Base-by-base conservation (phyloP, 2,329 filamentous ascomycete genomes). In the Beauveria asiatica region DNA sequence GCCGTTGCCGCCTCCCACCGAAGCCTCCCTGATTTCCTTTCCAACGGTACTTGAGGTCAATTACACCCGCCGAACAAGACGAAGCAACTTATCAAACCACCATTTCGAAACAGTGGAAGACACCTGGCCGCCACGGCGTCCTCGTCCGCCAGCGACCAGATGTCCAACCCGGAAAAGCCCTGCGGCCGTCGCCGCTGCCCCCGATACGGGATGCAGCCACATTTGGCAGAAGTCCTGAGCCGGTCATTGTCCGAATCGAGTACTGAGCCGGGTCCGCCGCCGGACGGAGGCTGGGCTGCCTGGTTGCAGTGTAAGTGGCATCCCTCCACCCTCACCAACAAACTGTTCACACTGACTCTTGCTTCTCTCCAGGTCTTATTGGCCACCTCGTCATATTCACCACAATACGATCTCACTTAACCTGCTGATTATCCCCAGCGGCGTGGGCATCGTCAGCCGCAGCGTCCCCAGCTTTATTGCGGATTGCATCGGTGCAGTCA, bases 391-490 rank as follows among this genome's bases (percentile, higher is more conserved):
- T 78, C 19, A 72, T 81, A 49, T 77, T 78, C 72, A 79, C 79
- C 63, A 81, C 79, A 2, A 30, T 30, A 30, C 8, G 8, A 21
- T 30, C 17, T 37, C 44, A 2, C 78, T 88, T 54, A 80, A 86
- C 65, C 70, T 89, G 8, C 73, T 90, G 13, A 76, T 89, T 27
- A 74, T 89, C 3, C 75, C 88, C 67, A 90, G 89, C 70, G 84
- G 81, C 21, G 76, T 84, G 11, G 84, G 86, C 1, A 60, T 83
- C 16, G 61, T 82, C 2, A 84, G 84, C 10, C 81, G 86, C 0
- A 61, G 87, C 11, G 64, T 83, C 0, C 84, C 84, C 0, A 84
- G 80, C 67, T 74, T 78, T 63, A 64, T 86, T 1, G 84, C 85
- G 3, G 85, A 89, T 72, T 69, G 70, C 9, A 59, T 74, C 19